phyloP scores from a whole-genome alignment of 2,329 filamentous ascomycete species.

The Claviceps cyperi region DNA sequence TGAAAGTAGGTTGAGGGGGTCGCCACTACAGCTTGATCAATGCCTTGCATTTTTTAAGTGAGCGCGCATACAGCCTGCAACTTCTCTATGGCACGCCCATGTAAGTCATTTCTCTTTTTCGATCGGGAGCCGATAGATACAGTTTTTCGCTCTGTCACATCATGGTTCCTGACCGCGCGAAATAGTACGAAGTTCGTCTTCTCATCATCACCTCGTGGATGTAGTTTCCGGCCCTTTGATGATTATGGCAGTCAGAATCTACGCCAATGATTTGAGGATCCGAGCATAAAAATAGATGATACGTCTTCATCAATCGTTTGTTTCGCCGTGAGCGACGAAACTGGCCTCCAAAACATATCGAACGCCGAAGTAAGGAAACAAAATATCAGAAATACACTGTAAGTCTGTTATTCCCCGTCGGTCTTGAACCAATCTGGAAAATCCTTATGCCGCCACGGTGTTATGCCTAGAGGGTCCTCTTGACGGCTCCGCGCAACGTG shows the following conservation, averaged over 20 bases:
- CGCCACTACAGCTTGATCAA: too few relatives aligned
- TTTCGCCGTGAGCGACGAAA: background rate
- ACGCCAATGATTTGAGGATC: background rate
- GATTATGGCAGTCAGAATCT: background rate
- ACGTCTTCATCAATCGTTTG: background rate
- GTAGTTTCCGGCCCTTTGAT: background rate
- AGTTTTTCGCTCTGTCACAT: background rate
- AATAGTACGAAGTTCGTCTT: background rate
- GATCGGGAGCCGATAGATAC: background rate
- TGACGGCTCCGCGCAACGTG: conserved; percentile 38
- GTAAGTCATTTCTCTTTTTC: too few relatives aligned
- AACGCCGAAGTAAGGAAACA: background rate
- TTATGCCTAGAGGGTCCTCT: conserved; percentile 41
- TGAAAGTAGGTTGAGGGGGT: too few relatives aligned
- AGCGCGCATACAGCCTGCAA: background rate
- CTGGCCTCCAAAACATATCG: background rate
- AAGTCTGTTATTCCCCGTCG: conserved; percentile 13
- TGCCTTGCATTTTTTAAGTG: too few relatives aligned
- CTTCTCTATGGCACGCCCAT: background rate
- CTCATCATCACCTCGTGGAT: background rate
- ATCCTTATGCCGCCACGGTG: conserved; percentile 43
- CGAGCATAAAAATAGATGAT: background rate
- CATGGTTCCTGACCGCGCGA: background rate
- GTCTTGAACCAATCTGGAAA: conserved; percentile 42
- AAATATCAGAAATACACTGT: background rate